These are phyloP conservation scores for Monilinia polystroma DNA, from an alignment of 2,329 filamentous ascomycete species.

Conservation along the genomic window DNA sequence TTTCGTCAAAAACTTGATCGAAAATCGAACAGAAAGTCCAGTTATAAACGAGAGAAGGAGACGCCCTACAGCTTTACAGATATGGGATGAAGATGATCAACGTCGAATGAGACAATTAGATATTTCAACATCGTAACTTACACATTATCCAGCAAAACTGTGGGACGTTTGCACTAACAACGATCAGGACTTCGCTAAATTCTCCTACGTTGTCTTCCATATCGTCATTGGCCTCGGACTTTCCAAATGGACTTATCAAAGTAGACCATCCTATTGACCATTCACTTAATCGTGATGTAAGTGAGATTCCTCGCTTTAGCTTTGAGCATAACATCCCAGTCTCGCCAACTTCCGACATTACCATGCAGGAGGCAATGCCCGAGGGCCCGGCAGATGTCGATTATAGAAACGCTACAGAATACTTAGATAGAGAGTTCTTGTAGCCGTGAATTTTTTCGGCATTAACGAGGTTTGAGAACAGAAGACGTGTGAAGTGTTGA, in stretches of 20 bases:
- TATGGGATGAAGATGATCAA: slow-evolving; percentile 30
- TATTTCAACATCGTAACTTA: slow-evolving; percentile 10
- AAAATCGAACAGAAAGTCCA: slow-evolving; percentile 27
- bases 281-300: neutral
- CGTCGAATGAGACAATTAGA: slow-evolving; percentile 4
- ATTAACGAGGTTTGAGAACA: neutral
- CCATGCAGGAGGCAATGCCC: neutral
- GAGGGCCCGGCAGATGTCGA: neutral
- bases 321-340: neutral
- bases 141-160: neutral
- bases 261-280: neutral
- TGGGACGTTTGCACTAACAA: neutral
- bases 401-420: neutral
- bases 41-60: slow-evolving; percentile 27
- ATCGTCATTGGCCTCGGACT: neutral
- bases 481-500: neutral
- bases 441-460: neutral
- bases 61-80: slow-evolving; percentile 30
- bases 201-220: neutral
- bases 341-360: neutral
- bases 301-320: neutral
- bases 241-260: neutral
- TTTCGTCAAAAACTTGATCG: slow-evolving; percentile 29
- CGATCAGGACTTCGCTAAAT: neutral
- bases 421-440: neutral